phyloP scores from a whole-genome alignment of 208 protist species.

The Leishmania amazonensis region DNA sequence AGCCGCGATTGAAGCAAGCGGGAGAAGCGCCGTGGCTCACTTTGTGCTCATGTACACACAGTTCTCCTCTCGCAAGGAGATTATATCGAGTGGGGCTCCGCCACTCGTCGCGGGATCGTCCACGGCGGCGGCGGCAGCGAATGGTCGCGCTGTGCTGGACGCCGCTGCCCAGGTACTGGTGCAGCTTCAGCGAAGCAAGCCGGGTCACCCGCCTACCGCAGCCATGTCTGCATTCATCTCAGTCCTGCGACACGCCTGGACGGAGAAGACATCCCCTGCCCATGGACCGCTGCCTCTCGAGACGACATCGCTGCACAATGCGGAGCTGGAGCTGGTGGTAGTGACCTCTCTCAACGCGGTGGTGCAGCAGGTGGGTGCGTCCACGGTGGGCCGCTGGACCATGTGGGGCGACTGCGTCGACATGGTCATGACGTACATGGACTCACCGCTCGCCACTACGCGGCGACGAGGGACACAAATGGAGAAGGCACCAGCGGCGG shows the following conservation, averaged over 20 bases:
- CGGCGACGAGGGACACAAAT: background rate
- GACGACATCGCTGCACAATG: background rate
- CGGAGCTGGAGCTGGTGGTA: constrained; percentile 20
- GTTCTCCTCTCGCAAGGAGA: background rate
- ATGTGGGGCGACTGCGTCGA: constrained; percentile 65
- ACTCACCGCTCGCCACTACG: constrained; percentile 27
- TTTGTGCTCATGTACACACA: constrained; percentile 5
- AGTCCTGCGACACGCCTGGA: constrained; percentile 18
- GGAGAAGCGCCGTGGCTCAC: constrained; percentile 7
- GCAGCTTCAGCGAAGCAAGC: constrained; percentile 19
- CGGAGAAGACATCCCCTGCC: background rate
- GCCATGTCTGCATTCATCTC: constrained; percentile 29
- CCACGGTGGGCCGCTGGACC: constrained; percentile 44
- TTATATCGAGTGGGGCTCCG: background rate
- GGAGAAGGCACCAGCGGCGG: background rate
- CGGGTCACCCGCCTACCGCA: constrained; percentile 17
- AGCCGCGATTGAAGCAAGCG: background rate
- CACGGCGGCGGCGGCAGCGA: background rate
- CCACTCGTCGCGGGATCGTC: background rate
- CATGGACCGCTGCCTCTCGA: background rate
- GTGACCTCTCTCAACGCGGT: constrained; percentile 47
- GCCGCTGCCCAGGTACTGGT: constrained; percentile 24
- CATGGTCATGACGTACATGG: constrained; percentile 37
- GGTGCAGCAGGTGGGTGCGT: constrained; percentile 54
- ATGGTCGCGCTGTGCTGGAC: constrained; percentile 2